A percentile compares a stretch with the other conserved stretches of the same genome.
phyloP scores from a whole-genome alignment of 306 rosid species.

The Begonia loranthoides region DNA sequence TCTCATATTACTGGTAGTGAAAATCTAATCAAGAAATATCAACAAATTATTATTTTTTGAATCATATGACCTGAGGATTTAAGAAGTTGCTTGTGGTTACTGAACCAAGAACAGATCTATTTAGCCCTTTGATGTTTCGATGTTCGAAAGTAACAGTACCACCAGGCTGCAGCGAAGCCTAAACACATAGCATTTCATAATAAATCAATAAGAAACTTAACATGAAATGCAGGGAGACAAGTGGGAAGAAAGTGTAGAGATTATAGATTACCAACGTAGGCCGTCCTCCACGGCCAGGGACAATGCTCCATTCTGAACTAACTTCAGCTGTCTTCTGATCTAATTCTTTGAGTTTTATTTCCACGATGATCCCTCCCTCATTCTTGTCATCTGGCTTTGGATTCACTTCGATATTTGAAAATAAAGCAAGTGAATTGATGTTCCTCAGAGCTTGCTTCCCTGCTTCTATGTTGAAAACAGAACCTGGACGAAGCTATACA shows the following conservation, averaged over 20 bases:
- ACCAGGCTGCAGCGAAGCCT: conserved; percentile 98
- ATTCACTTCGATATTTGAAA: conserved; percentile 94
- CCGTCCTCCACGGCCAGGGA: conserved; percentile 89
- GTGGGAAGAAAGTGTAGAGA: not conserved
- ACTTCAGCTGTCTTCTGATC: conserved; percentile 95
- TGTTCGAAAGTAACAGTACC: conserved; percentile 85
- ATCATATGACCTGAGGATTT: conserved; percentile 55
- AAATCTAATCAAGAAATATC: no score
- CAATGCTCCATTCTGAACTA: conserved; percentile 90
- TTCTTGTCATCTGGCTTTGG: conserved; percentile 89
- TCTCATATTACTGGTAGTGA: not conserved
- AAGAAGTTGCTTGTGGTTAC: conserved; percentile 72
- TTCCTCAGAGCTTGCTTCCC: conserved; percentile 96
- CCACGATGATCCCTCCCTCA: conserved; percentile 91
- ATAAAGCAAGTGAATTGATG: conserved; percentile 74
- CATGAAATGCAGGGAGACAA: no score
- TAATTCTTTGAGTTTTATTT: conserved; percentile 77
- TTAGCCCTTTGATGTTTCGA: conserved; percentile 68
- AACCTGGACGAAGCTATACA: conserved; percentile 67
- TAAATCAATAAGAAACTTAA: no score
- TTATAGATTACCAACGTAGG: conserved; percentile 65
- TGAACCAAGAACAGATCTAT: conserved; percentile 72
- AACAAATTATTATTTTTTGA: no score
- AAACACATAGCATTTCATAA: conserved; percentile 4
- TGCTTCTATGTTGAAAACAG: conserved; percentile 81